Evolutionary conservation across 192 early-diverging fungal species (phyloP), one percentile per base, ranked within the genome.

Genomic region (Mortierella alpina): DNA sequence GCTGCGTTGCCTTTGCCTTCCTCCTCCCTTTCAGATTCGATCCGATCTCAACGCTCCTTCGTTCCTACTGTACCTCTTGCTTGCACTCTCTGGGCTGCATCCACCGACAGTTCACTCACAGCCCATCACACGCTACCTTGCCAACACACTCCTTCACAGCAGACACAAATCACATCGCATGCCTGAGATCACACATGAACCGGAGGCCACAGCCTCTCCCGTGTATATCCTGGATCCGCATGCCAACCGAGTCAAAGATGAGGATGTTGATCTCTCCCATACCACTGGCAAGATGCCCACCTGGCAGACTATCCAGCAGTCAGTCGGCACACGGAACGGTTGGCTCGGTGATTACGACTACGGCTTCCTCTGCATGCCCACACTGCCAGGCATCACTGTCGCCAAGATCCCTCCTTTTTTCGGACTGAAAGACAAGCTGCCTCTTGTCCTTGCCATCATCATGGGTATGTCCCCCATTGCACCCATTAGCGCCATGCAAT

Each of bases 341-440:
- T 86, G 85, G 86, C 52, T 87, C n/a, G 86, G 86, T 4, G 84
- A 87, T 46, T 87, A 84, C 41, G 84, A 87, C 51, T 87, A 84
- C 66, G 74, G 84, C 1, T 87, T 79, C 22, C 82, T 87, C 56
- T 84, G 82, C 62, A 84, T 72, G 65, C 86, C 86, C 7, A 77
- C 69, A 0, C 72, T 84, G 40, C 86, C 86, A 14, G 82, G 75
- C 10, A 64, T 83, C 18, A 60, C 76, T 7, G 64, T 67, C 9
- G 54, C 72, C 0, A 61, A 71, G 41, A 70, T 70, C 49, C 83
- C 86, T 13, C 86, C 86, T 18, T 87, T 87, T 60, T 87, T 87
- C 48, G 86, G 86, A 18, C 63, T 87, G 20, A 73, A 83, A 41
- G 72, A 73, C 41, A 23, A 49, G 14, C 72, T 87, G 14, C 86